Conservation (phyloP, 352 stramenopile species). For the Globisporangium orthogonon region DNA sequence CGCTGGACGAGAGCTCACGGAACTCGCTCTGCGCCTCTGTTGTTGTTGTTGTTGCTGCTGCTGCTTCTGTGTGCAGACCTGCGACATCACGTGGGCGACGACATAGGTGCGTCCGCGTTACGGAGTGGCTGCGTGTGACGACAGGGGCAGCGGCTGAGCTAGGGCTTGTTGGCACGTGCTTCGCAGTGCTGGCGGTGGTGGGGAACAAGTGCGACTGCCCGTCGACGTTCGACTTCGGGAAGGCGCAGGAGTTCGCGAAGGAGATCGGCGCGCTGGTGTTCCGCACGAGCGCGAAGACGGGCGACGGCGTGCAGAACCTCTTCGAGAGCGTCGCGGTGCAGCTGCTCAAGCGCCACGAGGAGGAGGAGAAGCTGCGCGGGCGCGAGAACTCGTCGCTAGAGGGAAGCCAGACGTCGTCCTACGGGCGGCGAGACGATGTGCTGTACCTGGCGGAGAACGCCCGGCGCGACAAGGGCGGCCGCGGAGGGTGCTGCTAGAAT, state of each 20-base stretch:
- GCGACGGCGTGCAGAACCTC: slow-evolving; percentile 64
- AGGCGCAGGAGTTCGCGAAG: slow-evolving; percentile 64
- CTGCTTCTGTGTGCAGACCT: slow-evolving; percentile 30
- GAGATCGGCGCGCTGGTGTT: slow-evolving; percentile 84
- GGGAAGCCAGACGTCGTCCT: slow-evolving; percentile 16
- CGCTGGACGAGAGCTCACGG: neutral
- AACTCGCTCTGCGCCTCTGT: neutral
- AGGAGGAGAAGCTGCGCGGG: slow-evolving; percentile 40
- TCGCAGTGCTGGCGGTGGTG: slow-evolving; percentile 64
- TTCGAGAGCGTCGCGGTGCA: slow-evolving; percentile 70
- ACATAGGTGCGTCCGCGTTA: slow-evolving; percentile 32
- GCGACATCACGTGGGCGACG: slow-evolving; percentile 66
- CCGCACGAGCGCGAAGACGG: slow-evolving; percentile 74
- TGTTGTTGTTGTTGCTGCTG: too few species aligned
- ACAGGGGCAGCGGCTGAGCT: too few species aligned
- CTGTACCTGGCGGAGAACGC: slow-evolving; percentile 11
- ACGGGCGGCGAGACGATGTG: slow-evolving; percentile 16
- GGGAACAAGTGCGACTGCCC: slow-evolving; percentile 79
- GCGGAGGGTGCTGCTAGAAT: slow-evolving; percentile 9
- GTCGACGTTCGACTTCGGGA: slow-evolving; percentile 57
- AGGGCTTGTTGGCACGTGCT: neutral
- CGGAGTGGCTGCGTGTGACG: too few species aligned
- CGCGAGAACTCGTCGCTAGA: slow-evolving; percentile 33
- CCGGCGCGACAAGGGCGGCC: slow-evolving; percentile 3
- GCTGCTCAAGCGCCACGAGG: slow-evolving; percentile 72